Base-by-base conservation (phyloP, 345 rosid genomes). In the Euphorbia pulcherrima region DNA sequence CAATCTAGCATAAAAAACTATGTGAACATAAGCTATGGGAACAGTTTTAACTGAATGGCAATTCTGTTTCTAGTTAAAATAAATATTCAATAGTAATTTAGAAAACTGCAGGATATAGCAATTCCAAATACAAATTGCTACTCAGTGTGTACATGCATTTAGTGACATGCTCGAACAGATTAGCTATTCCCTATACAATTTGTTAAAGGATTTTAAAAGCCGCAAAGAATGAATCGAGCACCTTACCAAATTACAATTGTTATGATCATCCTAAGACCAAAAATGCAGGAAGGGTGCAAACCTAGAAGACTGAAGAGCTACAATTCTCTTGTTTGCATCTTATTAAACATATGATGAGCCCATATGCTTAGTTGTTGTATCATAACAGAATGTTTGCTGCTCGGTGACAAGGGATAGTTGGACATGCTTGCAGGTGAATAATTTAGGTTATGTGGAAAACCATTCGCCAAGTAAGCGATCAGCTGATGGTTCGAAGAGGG, bases 401-500 rank as follows among this genome's bases (percentile, higher is more conserved):
- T 33, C 37, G 7, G 7, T 41, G 47, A 41, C 12, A 3, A 33
- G 16, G n/a, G 21, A 29, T 23, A 28, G 26, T 24, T 68, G 62
- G 46, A 64, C 55, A 46, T 44, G 28, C 67, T 66, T 47, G 59
- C 80, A 93, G 99, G 88, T 89, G 29, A 71, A 81, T 37, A 77
- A 77, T 65, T 67, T 20, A 0, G 74, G 72, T n/a, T 66, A 75
- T 11, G n/a, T 60, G 52, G 99, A 86, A 76, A 77, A 75, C 71
- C 83, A 83, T 69, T 74, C 82, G 76, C 85, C 88, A 47, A 72
- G 62, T 59, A 94, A 88, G 77, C 97, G 91, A 16, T 74, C 86
- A 73, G 90, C 95, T 4, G 99, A 94, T 82, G 89, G 92, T 35
- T 94, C 95, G 7, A 94, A 94, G 81, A 85, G 97, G 79, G 79